Conservation (phyloP, 352 stramenopile species). For the Phytophthora pluvialis region DNA sequence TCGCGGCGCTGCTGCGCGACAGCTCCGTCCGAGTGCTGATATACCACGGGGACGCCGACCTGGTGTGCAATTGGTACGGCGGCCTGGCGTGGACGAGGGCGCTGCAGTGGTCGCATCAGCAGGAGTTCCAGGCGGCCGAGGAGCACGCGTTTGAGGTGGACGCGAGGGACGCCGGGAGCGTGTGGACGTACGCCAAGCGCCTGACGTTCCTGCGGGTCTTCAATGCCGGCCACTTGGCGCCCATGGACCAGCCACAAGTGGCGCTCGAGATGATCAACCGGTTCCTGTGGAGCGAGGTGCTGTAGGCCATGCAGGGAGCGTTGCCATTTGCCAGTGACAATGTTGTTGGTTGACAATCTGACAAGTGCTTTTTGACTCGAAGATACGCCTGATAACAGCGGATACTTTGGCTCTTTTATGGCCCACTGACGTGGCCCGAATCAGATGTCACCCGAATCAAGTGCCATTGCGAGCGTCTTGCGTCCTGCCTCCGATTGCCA, state of each 20-base stretch:
- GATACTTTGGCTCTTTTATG: constrained; percentile 24
- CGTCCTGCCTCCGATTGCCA: too few relatives aligned
- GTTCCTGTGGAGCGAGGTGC: constrained; percentile 50
- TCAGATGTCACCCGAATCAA: background rate
- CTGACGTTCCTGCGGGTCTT: constrained; percentile 62
- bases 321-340: too few relatives aligned
- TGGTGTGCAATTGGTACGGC: constrained; percentile 97
- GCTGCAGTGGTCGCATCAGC: constrained; percentile 90
- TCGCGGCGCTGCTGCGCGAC: constrained; percentile 86
- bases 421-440: constrained; percentile 17
- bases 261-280: constrained; percentile 61
- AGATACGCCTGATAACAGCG: constrained; percentile 21
- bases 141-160: constrained; percentile 28
- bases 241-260: constrained; percentile 52
- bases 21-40: constrained; percentile 84
- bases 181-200: constrained; percentile 22
- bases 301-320: constrained; percentile 13
- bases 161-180: constrained; percentile 11
- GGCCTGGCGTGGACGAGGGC: constrained; percentile 93
- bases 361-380: background rate
- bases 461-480: constrained; percentile 8
- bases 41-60: constrained; percentile 97
- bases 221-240: constrained; percentile 61
- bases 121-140: constrained; percentile 73
- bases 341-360: too few relatives aligned